Evolutionary conservation across 495 filamentous ascomycete species (phyloP), one percentile per base, ranked within the genome.

Genomic region (Letharia lupina): DNA sequence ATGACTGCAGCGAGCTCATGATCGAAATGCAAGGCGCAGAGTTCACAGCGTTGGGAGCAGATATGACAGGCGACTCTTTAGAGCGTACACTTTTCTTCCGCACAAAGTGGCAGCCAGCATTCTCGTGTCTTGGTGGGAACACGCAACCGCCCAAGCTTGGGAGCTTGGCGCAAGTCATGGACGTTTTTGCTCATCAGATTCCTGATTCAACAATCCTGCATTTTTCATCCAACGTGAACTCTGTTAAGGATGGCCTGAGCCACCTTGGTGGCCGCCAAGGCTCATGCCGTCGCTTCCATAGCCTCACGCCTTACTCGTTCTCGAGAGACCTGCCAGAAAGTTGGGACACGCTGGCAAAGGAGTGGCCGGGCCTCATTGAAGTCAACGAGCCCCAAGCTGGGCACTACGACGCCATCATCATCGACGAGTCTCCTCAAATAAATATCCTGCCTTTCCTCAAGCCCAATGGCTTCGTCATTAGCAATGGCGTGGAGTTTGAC

Each of bases 21-120:
- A 66, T 72, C 41, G 69, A 72, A 16, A 66, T 72, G 37, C 62
- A 71, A 28, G 69, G 70, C 23, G 64, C 61, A 1, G 69, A 72
- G 52, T 64, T 68, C 18, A 72, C 70, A 13, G 69, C 70, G 3
- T 58, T 72, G 20, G 70, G 70, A 35, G 58, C 62, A 9, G 63
- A 68, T 11, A 58, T 62, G 31, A 61, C 67, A 11, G 70, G 57
- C 16, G 60, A 62, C 23, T 39, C 58, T 7, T 42, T 41, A 16
- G 64, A 64, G 41, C 61, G 70, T 5, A 47, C 45, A 9, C 69
- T 72, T 31, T 72, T 72, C 66, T 72, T 69, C 66, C 65, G 66
- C 44, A 66, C 62, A 11, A 65, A 63, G 62, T 72, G 70, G 70
- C 69, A 71, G 56, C 70, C 70, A 33, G 61, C 66, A 5, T 72